These are phyloP conservation scores for Zymoseptoria brevis DNA, from an alignment of 2,329 filamentous ascomycete species.

Conservation along the genomic window DNA sequence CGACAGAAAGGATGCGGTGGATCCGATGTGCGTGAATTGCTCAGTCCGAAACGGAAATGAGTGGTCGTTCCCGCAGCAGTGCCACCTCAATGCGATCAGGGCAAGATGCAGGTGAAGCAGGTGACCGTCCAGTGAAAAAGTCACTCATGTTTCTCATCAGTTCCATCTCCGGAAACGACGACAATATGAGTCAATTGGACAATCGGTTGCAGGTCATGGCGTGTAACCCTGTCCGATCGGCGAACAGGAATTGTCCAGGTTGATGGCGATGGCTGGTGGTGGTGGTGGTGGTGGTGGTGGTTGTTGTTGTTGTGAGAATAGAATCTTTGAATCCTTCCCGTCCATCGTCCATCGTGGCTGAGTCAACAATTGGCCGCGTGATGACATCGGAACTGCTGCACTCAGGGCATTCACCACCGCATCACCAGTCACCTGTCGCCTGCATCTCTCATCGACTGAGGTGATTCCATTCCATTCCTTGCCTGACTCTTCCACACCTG, in stretches of 20 bases:
- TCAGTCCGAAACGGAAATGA: not conserved
- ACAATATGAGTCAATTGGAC: not conserved
- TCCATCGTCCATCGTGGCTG: not conserved
- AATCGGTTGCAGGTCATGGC: not conserved
- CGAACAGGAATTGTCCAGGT: not conserved
- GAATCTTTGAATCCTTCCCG: slow-evolving; percentile 8
- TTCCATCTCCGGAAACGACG: too few relatives aligned
- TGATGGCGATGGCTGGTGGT: slow-evolving; percentile 14
- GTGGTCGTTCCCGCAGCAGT: not conserved
- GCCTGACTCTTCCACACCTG: slow-evolving; percentile 4
- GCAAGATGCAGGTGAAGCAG: not conserved
- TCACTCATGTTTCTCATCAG: not conserved
- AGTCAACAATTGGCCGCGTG: not conserved
- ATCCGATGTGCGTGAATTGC: not conserved
- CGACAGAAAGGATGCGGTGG: not conserved
- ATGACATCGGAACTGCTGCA: not conserved
- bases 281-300: slow-evolving; percentile 28
- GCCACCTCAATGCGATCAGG: not conserved
- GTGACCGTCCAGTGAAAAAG: not conserved
- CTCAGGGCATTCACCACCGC: not conserved
- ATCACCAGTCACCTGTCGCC: slow-evolving; percentile 10
- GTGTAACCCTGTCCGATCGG: not conserved
- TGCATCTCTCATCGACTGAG: too few relatives aligned
- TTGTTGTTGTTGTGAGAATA: too few relatives aligned
- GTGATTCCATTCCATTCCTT: too few relatives aligned